These are phyloP conservation scores for Cydonia oblonga DNA, from an alignment of 331 rosid species.

Conservation along the genomic window DNA sequence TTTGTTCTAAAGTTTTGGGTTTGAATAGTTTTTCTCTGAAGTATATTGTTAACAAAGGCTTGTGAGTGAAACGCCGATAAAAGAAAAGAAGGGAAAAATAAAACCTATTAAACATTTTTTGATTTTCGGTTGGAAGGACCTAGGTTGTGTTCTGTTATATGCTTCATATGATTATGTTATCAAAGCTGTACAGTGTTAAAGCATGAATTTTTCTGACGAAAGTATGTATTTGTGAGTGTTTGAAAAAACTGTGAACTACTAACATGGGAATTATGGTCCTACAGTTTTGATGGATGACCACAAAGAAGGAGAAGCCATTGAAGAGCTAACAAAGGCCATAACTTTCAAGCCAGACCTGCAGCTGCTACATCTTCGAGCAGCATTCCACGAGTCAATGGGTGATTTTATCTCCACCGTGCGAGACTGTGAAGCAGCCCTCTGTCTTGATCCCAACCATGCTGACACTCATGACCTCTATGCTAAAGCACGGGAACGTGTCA, in stretches of 20 bases:
- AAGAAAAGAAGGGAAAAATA: neutral
- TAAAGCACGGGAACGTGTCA: slow-evolving; percentile 35
- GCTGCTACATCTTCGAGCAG: slow-evolving; percentile 82
- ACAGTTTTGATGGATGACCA: slow-evolving; percentile 94
- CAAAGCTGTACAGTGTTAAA: neutral
- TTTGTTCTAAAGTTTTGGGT: neutral
- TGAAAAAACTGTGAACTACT: slow-evolving; percentile 7
- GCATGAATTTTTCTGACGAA: neutral
- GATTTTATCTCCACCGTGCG: slow-evolving; percentile 41
- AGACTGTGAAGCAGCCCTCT: slow-evolving; percentile 87
- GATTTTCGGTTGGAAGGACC: neutral
- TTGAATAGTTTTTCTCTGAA: neutral
- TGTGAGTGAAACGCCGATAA: neutral
- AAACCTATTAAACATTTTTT: neutral
- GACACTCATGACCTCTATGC: slow-evolving; percentile 54
- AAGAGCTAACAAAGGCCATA: slow-evolving; percentile 66
- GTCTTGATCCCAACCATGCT: slow-evolving; percentile 59
- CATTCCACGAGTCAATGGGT: slow-evolving; percentile 65
- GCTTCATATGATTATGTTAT: neutral
- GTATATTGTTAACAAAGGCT: neutral
- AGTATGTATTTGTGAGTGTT: neutral
- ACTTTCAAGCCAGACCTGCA: slow-evolving; percentile 71
- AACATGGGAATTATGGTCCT: slow-evolving; percentile 24
- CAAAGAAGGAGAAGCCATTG: slow-evolving; percentile 77
- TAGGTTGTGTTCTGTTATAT: neutral